A percentile compares a stretch with the other conserved stretches of the same genome.
Evolutionary conservation across 805 yeast genomes (phyloP).

Genomic region (Nakazawaea ernobii): DNA sequence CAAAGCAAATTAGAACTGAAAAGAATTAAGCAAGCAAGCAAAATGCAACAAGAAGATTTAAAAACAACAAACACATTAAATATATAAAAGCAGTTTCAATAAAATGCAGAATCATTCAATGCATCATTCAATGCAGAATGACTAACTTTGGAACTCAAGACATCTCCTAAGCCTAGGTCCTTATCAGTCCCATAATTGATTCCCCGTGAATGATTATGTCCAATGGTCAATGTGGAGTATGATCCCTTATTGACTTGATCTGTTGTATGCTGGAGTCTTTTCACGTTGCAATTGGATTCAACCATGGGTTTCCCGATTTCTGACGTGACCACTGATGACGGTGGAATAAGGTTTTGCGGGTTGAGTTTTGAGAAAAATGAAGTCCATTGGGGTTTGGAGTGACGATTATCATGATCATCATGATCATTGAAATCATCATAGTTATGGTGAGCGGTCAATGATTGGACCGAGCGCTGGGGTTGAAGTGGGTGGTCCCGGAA

Average conservation of each 20-base stretch:
- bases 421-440: too few species aligned
- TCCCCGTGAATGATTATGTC: constrained; percentile 34
- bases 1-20: not conserved
- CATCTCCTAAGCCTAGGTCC: constrained; percentile 27
- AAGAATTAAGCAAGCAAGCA: constrained; percentile 14
- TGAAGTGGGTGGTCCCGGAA: not conserved
- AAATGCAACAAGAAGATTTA: not conserved
- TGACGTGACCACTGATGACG: constrained; percentile 23
- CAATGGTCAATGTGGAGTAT: constrained; percentile 35
- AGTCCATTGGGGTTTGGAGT: constrained; percentile 5
- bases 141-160: constrained; percentile 32
- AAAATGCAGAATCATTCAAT: constrained; percentile 18
- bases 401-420: not conserved
- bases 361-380: constrained; percentile 3
- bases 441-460: too few species aligned
- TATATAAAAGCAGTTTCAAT: not conserved
- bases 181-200: constrained; percentile 40
- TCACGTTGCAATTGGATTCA: not conserved
- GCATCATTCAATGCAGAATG: constrained; percentile 45
- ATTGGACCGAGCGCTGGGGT: not conserved
- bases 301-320: constrained; percentile 24
- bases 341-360: constrained; percentile 21
- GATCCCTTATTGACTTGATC: constrained; percentile 22
- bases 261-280: constrained; percentile 11
- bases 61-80: not conserved